Evolutionary conservation across 106 monocot genomes (phyloP).

Genomic region (Cymbidium sinense): DNA sequence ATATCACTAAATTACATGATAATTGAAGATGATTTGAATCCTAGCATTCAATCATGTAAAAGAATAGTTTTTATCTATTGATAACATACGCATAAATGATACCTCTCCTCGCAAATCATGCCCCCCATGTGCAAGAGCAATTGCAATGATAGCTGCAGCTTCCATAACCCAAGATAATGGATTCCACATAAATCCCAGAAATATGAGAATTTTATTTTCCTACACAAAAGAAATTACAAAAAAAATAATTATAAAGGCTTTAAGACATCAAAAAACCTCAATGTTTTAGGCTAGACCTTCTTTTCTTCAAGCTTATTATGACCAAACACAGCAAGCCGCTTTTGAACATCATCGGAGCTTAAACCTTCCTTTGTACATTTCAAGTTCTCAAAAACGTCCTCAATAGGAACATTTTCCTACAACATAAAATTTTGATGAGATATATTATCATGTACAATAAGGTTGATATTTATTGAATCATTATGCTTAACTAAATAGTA

Average conservation of each 20-base stretch:
- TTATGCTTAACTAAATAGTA: not conserved
- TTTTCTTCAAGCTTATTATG: constrained; percentile 59
- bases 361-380: constrained; percentile 39
- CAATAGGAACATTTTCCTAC: constrained; percentile 43
- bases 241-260: not conserved
- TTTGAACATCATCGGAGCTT: constrained; percentile 35
- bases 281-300: constrained; percentile 19
- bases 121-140: constrained; percentile 49
- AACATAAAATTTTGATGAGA: constrained; percentile 3
- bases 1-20: not conserved
- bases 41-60: not conserved
- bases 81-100: not conserved
- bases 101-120: constrained; percentile 31
- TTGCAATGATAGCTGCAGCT: constrained; percentile 49
- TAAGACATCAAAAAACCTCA: not conserved
- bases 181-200: constrained; percentile 62
- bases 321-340: constrained; percentile 37
- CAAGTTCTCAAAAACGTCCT: constrained; percentile 38
- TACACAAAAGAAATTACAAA: not conserved
- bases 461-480: not conserved
- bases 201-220: constrained; percentile 55
- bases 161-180: constrained; percentile 63
- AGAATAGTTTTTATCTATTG: not conserved
- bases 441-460: constrained; percentile 2
- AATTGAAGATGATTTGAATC: not conserved